Percentiles rank a stretch among this genome's conserved stretches.
Evolutionary conservation across 1,139 yeast genomes (phyloP).

Genomic region (Pichia sp.): DNA sequence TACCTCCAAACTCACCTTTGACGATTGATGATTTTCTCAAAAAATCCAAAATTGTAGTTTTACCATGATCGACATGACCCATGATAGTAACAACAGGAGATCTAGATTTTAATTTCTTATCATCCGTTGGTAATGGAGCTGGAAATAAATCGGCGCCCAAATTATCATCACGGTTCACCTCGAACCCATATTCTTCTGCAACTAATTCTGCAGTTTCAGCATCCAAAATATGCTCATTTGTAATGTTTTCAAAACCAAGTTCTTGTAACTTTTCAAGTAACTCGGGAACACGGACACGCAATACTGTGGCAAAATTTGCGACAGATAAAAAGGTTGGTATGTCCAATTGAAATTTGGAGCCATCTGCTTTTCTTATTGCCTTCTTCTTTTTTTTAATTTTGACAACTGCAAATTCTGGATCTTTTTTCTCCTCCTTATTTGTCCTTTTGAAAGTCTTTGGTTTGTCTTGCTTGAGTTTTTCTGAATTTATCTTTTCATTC

Average conservation of each 20-base stretch:
- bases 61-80: slow-evolving; percentile 99
- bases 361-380: slow-evolving; percentile 9
- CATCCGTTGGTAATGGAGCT: slow-evolving; percentile 35
- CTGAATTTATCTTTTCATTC: not conserved
- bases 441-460: not conserved
- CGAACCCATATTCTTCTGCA: slow-evolving; percentile 85
- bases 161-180: slow-evolving; percentile 54
- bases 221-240: slow-evolving; percentile 77
- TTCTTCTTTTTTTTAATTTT: slow-evolving; percentile 17
- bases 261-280: slow-evolving; percentile 55
- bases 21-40: slow-evolving; percentile 81
- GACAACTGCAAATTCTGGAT: not conserved
- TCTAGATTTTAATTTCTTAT: slow-evolving; percentile 48
- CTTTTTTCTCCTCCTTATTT: not conserved
- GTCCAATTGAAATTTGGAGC: slow-evolving; percentile 35
- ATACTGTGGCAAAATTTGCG: slow-evolving; percentile 67
- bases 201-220: slow-evolving; percentile 80
- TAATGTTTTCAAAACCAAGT: slow-evolving; percentile 72
- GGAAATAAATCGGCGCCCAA: slow-evolving; percentile 61
- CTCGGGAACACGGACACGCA: slow-evolving; percentile 59
- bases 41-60: slow-evolving; percentile 86
- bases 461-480: not conserved
- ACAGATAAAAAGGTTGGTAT: slow-evolving; percentile 75
- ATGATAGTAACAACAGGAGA: slow-evolving; percentile 95
- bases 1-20: slow-evolving; percentile 88